Evolutionary conservation across 805 yeast genomes (phyloP).

Genomic region (Candida nitratophila): DNA sequence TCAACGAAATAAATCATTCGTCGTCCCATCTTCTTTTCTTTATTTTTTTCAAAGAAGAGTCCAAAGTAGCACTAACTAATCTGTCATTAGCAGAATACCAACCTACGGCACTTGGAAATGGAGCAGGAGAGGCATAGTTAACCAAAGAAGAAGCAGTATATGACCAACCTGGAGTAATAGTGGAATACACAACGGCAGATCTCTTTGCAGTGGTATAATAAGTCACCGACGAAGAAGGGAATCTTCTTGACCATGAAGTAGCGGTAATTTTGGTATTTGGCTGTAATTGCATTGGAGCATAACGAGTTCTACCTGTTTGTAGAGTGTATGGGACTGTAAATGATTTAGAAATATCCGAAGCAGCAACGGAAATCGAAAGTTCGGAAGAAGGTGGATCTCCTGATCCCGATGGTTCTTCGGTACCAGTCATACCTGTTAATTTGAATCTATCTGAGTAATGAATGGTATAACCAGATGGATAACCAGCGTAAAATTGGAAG

Average conservation of each 20-base stretch:
- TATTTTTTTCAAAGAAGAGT: conserved; percentile 14
- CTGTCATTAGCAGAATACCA: conserved; percentile 58
- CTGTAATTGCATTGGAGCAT: conserved; percentile 91
- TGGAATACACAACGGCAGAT: conserved; percentile 46
- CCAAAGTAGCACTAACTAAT: conserved; percentile 29
- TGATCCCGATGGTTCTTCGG: conserved; percentile 40
- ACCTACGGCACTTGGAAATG: conserved; percentile 54
- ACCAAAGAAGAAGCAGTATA: conserved; percentile 54
- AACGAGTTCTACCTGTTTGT: conserved; percentile 75
- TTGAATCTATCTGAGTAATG: conserved; percentile 64
- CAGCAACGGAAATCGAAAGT: conserved; percentile 29
- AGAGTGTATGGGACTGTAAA: conserved; percentile 63
- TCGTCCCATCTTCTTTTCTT: conserved; percentile 28
- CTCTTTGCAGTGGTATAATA: conserved; percentile 41
- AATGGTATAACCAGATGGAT: conserved; percentile 38
- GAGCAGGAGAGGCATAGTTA: conserved; percentile 70
- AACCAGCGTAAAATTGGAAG: conserved; percentile 57
- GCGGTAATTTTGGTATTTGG: conserved; percentile 69
- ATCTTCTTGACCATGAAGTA: conserved; percentile 57
- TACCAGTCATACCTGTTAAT: conserved; percentile 68
- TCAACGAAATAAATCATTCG: conserved; percentile 1
- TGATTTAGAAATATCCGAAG: conserved; percentile 40
- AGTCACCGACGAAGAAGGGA: conserved; percentile 62
- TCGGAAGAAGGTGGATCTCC: conserved; percentile 39
- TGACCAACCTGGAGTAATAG: conserved; percentile 82